Evolutionary conservation across 2,329 filamentous ascomycete species (phyloP), one percentile per base, ranked within the genome.

Genomic region (Fusarium fracticaudum): DNA sequence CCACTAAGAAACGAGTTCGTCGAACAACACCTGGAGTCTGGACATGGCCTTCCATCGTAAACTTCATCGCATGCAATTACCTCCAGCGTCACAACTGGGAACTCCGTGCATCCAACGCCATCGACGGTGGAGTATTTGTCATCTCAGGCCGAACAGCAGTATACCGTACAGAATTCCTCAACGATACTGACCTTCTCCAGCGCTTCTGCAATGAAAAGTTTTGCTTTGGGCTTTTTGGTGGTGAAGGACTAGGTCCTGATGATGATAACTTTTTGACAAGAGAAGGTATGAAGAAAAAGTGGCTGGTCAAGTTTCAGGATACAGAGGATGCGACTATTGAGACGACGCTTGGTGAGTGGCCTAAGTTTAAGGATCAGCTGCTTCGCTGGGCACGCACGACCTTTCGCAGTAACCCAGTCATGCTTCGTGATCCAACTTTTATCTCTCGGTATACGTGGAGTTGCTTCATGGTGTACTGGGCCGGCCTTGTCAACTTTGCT

Each of bases 231-330:
- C 51, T 78, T 0, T 80, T 86, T 2, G 83, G 77, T 8, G 67
- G 70, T 2, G 24, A 80, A 2, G 84, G 84, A 1, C 86, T 86
- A 26, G 83, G 84, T 1, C 75, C 77, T 0, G 90, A 91, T 69
- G 90, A 91, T 66, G 90, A 92, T 81, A 91, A 91, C 78, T 91
- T 86, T 74, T 81, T 89, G 41, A 91, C 90, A 0, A 83, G 90
- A 17, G 89, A 85, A 69, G 83, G 87, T 11, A 84, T 89, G 47
- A 81, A 81, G 15, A 78, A 85, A 11, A 85, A 84, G n/a, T 90
- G 85, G 84, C 81, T 84, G 13, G 86, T 91, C 66, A 83, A 84
- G 51, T 86, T 91, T 58, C 89, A 92, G 76, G 85, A 86, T 65
- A 83, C 84, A 9, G 74, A 81, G 0, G 84, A 88, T 6, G 83